Evolutionary conservation across 2,329 filamentous ascomycete species (phyloP).

Genomic region (Pseudocercospora cruenta): DNA sequence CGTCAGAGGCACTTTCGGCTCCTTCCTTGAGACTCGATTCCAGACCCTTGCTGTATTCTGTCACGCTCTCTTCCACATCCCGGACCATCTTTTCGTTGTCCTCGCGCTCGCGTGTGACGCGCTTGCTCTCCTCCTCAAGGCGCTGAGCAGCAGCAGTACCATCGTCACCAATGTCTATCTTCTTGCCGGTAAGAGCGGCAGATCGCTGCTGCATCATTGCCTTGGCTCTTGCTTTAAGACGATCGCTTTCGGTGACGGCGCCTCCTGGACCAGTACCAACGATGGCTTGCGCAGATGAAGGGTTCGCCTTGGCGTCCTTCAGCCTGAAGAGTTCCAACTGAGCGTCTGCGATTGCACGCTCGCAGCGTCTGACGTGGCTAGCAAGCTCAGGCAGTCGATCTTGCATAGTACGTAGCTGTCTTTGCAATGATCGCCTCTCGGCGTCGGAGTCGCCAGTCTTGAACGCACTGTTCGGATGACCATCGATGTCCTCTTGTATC

Average conservation of each 20-base stretch:
- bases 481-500: constrained; percentile 92
- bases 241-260: constrained; percentile 86
- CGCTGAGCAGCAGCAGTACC: constrained; percentile 79
- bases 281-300: constrained; percentile 76
- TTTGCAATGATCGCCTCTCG: constrained; percentile 81
- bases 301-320: constrained; percentile 89
- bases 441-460: constrained; percentile 79
- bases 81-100: constrained; percentile 95
- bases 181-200: constrained; percentile 83
- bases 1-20: constrained; percentile 71
- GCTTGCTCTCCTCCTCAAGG: constrained; percentile 83
- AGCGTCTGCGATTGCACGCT: constrained; percentile 90
- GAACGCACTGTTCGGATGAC: constrained; percentile 76
- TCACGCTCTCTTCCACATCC: constrained; percentile 94
- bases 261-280: constrained; percentile 93
- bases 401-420: constrained; percentile 84
- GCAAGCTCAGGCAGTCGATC: constrained; percentile 91
- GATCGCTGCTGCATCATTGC: constrained; percentile 99
- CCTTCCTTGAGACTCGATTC: constrained; percentile 87
- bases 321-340: constrained; percentile 90
- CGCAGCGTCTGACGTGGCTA: constrained; percentile 85
- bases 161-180: constrained; percentile 68
- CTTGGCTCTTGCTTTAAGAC: constrained; percentile 90
- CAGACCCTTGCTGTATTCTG: constrained; percentile 80
- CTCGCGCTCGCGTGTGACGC: constrained; percentile 81